A percentile compares a stretch with the other conserved stretches of the same genome.
phyloP scores from a whole-genome alignment of 1,139 yeast genomes.

The Yamadazyma oceani region DNA sequence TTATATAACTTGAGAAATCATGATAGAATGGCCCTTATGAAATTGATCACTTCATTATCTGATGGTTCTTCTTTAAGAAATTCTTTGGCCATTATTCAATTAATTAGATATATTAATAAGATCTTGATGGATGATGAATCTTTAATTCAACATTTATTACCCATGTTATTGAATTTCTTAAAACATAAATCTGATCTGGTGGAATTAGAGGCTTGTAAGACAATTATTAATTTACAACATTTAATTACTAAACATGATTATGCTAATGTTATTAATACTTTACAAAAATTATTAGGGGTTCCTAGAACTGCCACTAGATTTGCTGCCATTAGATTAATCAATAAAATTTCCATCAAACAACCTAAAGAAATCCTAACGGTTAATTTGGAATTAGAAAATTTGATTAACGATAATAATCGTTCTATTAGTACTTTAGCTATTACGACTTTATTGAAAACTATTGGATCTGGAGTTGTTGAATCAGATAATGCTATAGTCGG shows the following conservation, averaged over 20 bases:
- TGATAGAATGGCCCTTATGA: slow-evolving; percentile 92
- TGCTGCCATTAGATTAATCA: slow-evolving; percentile 88
- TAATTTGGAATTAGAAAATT: slow-evolving; percentile 78
- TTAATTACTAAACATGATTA: slow-evolving; percentile 63
- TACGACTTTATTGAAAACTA: slow-evolving; percentile 92
- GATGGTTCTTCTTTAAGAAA: slow-evolving; percentile 63
- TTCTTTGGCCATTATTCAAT: slow-evolving; percentile 78
- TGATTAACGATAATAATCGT: slow-evolving; percentile 86
- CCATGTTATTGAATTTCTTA: slow-evolving; percentile 68
- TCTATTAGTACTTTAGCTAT: slow-evolving; percentile 98
- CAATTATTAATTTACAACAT: slow-evolving; percentile 63
- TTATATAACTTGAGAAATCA: slow-evolving; percentile 85
- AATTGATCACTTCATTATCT: slow-evolving; percentile 79
- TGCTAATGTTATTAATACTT: slow-evolving; percentile 62
- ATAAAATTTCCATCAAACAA: slow-evolving; percentile 75
- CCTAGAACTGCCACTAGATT: slow-evolving; percentile 90
- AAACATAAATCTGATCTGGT: slow-evolving; percentile 88
- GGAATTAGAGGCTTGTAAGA: slow-evolving; percentile 89
- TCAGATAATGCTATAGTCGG: slow-evolving; percentile 29
- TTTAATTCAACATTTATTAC: slow-evolving; percentile 55
- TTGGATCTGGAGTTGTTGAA: slow-evolving; percentile 63
- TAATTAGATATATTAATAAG: slow-evolving; percentile 79
- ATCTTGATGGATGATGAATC: slow-evolving; percentile 62
- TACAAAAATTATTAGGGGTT: slow-evolving; percentile 77
- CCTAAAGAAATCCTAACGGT: slow-evolving; percentile 75